phyloP scores from a whole-genome alignment of 441 rosid species.

The Erodium texanum region DNA sequence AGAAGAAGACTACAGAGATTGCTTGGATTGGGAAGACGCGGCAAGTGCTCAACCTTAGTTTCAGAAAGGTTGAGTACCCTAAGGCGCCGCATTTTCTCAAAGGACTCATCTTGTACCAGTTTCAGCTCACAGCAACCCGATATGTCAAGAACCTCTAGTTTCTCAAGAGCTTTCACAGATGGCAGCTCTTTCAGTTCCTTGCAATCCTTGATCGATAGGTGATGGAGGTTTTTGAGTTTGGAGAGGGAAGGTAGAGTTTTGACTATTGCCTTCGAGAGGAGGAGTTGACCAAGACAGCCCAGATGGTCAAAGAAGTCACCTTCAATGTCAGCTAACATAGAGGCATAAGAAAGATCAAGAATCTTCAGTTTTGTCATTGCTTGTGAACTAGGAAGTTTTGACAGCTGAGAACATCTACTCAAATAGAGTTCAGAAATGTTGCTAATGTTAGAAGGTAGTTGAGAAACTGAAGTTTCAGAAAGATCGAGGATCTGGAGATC shows the following conservation, averaged over 20 bases:
- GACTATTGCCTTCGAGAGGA: constrained; percentile 32
- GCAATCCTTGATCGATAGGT: constrained; percentile 27
- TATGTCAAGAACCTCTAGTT: constrained; percentile 19
- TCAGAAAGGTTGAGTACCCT: constrained; percentile 35
- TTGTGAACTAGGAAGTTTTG: constrained; percentile 15
- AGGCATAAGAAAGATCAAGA: constrained; percentile 30
- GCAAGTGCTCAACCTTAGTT: constrained; percentile 25
- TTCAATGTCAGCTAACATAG: constrained; percentile 15
- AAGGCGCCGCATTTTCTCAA: constrained; percentile 28
- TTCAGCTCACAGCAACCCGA: constrained; percentile 29
- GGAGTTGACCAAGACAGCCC: constrained; percentile 27
- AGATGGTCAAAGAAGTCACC: constrained; percentile 24
- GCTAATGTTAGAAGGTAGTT: constrained; percentile 23
- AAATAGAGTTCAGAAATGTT: constrained; percentile 29
- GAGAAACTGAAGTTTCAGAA: constrained; percentile 25
- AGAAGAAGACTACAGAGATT: constrained; percentile 21
- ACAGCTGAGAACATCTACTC: constrained; percentile 23
- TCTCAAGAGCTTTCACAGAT: constrained; percentile 15
- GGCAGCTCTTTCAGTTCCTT: constrained; percentile 18
- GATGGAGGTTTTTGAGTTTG: constrained; percentile 26
- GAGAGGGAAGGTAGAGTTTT: constrained; percentile 20
- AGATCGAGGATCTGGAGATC: constrained; percentile 36
- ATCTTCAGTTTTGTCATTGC: constrained; percentile 13
- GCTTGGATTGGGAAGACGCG: constrained; percentile 18
- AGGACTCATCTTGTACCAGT: constrained; percentile 22